Evolutionary conservation across 768 basidiomycete genomes (phyloP), one percentile per base, ranked within the genome.

Genomic region (Ramaria rubella): DNA sequence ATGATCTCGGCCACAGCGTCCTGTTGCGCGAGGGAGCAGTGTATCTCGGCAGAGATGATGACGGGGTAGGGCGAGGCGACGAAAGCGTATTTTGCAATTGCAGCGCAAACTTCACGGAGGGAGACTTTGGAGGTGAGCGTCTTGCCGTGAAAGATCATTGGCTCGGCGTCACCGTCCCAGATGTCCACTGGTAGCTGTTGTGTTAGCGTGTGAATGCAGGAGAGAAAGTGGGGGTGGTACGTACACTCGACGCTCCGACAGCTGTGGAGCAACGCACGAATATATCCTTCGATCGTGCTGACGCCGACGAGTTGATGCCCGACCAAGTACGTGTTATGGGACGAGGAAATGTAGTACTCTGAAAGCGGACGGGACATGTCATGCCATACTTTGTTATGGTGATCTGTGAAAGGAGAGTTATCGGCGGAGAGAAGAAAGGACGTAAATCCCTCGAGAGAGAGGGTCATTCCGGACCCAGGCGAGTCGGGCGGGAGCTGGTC

Each of bases 201-300:
- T 38, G 38, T 55, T 27, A 33, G 7, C 43, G 19, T 19, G 19
- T 0, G 45, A 17, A 12, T 38, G 40, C 21, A 6, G 33, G 29
- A 43, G 14, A 33, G 17, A 30, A 38, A 21, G 26, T 11, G 15
- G 24, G 23, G 24, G 36, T 31, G 4, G 11, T 2, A 78, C 87
- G 61, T 63, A 94, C 94, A 69, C 70, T 98, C 94, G 27, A 98
- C 94, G 55, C 89, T 92, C n/a, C 94, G 81, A 67, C 94, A 95
- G 33, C 90, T 82, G 49, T 88, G 89, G 40, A 96, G 75, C 38
- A 97, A 73, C 1, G 94, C 94, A 0, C 95, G 78, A 55, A 97
- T 93, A 67, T 98, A 98, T 0, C 95, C 83, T 65, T 96, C 94
- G 26, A 91, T 82, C 0, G 94, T 94, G 59, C 89, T 92, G 29